Percentiles rank a stretch among this genome's conserved stretches.
Conservation (phyloP, 352 stramenopile genomes). For the Phytophthora tentaculata region DNA sequence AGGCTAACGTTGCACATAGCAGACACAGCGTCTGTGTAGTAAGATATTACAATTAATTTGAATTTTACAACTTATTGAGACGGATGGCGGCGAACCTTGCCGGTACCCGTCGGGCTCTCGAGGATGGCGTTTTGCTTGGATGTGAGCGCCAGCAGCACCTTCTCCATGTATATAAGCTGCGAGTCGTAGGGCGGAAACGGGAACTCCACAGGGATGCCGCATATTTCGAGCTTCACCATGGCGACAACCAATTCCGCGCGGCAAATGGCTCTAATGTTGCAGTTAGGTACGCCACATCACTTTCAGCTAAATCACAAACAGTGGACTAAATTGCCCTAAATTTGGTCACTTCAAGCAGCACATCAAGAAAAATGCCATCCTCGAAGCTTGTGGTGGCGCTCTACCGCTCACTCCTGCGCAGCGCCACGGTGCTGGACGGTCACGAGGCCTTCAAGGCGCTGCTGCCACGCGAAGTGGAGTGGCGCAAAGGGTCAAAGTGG, state of each 20-base stretch:
- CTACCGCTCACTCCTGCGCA: conserved; percentile 74
- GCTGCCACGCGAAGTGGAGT: conserved; percentile 67
- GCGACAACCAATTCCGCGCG: conserved; percentile 4
- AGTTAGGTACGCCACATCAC: conserved; percentile 26
- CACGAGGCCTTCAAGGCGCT: conserved; percentile 76
- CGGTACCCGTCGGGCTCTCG: conserved; percentile 97
- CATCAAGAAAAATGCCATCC: conserved; percentile 48
- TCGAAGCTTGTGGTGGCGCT: conserved; percentile 66
- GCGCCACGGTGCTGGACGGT: conserved; percentile 66
- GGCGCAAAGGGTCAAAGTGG: conserved; percentile 49
- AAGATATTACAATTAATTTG: conserved; percentile 1
- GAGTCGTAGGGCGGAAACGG: conserved; percentile 97
- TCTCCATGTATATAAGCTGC: conserved; percentile 98
- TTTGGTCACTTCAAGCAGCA: conserved; percentile 14
- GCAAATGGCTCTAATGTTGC: conserved; percentile 33
- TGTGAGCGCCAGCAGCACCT: conserved; percentile 92
- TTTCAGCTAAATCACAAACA: background rate
- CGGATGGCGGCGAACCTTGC: conserved; percentile 80
- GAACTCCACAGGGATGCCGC: conserved; percentile 94
- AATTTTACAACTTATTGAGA: no score
- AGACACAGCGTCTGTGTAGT: conserved; percentile 93
- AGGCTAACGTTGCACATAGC: conserved; percentile 95
- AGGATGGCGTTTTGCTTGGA: conserved; percentile 96
- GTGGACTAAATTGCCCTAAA: conserved; percentile 7
- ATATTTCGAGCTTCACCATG: conserved; percentile 87